Conservation (phyloP, 305 asterid species). For the Fraxinus platypoda region DNA sequence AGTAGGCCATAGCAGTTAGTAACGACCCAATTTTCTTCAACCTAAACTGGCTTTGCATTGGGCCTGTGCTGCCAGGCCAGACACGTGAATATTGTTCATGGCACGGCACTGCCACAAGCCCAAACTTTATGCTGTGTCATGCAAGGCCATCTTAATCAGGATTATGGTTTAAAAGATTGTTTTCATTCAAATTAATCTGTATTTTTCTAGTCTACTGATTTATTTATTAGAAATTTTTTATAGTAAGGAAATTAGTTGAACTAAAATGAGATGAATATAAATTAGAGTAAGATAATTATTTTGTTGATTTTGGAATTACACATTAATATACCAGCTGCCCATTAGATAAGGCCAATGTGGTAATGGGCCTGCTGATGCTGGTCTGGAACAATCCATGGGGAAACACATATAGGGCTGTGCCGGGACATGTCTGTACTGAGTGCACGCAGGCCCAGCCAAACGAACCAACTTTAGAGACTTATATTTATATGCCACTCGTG, state of each 20-base stretch:
- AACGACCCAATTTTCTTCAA: background rate
- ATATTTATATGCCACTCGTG: background rate
- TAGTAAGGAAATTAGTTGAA: background rate
- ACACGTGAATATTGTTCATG: background rate
- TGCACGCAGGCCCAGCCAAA: background rate
- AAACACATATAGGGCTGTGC: background rate
- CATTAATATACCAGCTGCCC: background rate
- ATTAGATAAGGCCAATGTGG: background rate
- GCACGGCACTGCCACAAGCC: background rate
- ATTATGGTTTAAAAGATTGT: background rate
- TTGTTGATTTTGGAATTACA: conserved; percentile 13
- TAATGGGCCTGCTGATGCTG: background rate
- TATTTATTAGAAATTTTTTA: background rate
- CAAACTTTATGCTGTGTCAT: background rate
- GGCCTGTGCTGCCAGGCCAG: background rate
- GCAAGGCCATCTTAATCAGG: background rate
- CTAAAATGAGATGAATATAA: background rate
- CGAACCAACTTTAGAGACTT: background rate
- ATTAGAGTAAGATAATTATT: conserved; percentile 13
- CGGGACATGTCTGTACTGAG: background rate
- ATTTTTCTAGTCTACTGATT: background rate
- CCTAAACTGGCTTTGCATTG: background rate
- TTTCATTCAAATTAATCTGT: background rate
- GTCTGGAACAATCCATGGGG: background rate
- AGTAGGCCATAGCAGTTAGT: background rate